Evolutionary conservation across 371 early-diverging fungal genomes (phyloP).

Genomic region (Mortierella sp.): DNA sequence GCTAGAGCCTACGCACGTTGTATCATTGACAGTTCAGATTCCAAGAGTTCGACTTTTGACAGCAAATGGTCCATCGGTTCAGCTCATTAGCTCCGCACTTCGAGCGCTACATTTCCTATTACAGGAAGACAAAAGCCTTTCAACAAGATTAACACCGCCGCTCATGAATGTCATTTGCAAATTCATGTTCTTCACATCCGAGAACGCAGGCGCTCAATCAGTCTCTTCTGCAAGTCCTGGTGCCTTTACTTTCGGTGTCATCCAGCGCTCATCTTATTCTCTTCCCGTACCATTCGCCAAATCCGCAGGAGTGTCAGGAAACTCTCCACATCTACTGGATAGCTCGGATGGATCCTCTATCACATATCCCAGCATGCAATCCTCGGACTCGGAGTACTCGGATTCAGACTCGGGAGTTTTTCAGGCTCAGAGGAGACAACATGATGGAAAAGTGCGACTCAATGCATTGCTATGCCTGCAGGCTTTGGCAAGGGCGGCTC

Average conservation of each 20-base stretch:
- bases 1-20: not conserved
- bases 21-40: too few species aligned
- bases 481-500: slow-evolving; percentile 25
- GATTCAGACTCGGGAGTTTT: slow-evolving; percentile 37
- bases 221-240: not conserved
- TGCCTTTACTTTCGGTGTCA: slow-evolving; percentile 21
- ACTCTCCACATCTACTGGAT: not conserved
- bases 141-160: slow-evolving; percentile 27
- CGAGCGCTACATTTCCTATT: slow-evolving; percentile 45
- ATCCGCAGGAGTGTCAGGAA: slow-evolving; percentile 3
- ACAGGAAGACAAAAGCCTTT: slow-evolving; percentile 38
- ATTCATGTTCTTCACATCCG: slow-evolving; percentile 45
- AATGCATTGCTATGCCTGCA: slow-evolving; percentile 48
- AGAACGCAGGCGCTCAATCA: slow-evolving; percentile 4
- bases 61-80: too few species aligned
- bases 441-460: slow-evolving; percentile 51
- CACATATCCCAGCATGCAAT: slow-evolving; percentile 23
- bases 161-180: slow-evolving; percentile 37
- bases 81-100: slow-evolving; percentile 53
- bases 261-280: slow-evolving; percentile 37
- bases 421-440: slow-evolving; percentile 26
- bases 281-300: slow-evolving; percentile 16
- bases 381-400: slow-evolving; percentile 51
- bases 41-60: too few species aligned
- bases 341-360: slow-evolving; percentile 1